Conservation (phyloP, 352 stramenopile species). For the Globisporangium okanoganense region DNA sequence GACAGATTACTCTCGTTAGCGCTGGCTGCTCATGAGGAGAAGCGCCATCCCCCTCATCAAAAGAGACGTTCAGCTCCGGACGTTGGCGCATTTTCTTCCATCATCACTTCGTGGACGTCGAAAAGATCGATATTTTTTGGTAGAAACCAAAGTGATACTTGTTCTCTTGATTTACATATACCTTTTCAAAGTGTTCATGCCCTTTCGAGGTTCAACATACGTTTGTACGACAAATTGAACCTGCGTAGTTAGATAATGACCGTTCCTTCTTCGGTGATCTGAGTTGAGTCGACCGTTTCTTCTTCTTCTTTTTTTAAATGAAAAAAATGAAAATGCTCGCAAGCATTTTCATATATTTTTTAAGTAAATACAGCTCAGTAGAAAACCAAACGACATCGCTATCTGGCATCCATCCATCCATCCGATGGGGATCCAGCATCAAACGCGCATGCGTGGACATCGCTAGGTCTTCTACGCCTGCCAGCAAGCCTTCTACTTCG, state of each 20-base stretch:
- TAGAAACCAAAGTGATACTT: neutral
- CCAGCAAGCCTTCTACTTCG: neutral
- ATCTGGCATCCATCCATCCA: neutral
- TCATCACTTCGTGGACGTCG: neutral
- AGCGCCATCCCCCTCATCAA: neutral
- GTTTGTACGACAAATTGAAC: neutral
- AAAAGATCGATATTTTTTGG: neutral
- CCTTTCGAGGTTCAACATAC: neutral
- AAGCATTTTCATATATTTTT: too few species aligned
- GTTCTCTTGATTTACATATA: neutral
- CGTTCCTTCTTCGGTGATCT: neutral
- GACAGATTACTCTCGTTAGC: conserved; percentile 1
- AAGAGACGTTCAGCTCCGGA: neutral
- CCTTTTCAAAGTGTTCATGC: neutral
- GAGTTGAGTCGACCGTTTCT: neutral
- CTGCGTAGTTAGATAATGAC: neutral
- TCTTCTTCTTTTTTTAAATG: neutral
- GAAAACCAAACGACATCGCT: too few species aligned
- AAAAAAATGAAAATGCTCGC: neutral
- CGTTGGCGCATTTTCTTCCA: neutral
- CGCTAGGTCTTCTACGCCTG: too few species aligned
- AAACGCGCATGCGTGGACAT: neutral
- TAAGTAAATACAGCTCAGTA: too few species aligned
- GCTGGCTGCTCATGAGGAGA: neutral
- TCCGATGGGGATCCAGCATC: neutral